Base-by-base conservation (phyloP, 2,329 filamentous ascomycete species). In the Venturia effusa region DNA sequence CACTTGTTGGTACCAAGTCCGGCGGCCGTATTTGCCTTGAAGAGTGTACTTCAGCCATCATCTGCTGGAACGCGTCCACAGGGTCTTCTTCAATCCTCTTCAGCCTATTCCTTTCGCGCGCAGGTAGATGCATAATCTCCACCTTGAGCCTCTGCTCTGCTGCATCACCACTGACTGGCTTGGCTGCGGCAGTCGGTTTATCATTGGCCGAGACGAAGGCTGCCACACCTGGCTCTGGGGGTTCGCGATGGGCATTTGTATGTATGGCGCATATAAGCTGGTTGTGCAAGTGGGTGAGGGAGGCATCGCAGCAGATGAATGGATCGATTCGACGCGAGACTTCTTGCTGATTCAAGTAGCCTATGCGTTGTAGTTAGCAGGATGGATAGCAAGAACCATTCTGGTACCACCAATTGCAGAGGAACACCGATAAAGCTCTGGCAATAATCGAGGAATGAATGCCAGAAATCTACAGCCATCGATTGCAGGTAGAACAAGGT, bases 111-210 rank as follows among this genome's bases (percentile, higher is more conserved):
- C 85, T 75, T 70, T 87, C 85, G 66, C 84, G 74, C 1, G 84
- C 78, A 59, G 81, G 82, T 55, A 87, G 71, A 64, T 82, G 79
- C 84, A 87, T 88, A 17, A 86, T 79, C 74, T 88, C 85, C 34
- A 79, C 79, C 74, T 86, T 87, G 61, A 87, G 73, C 67, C 84
- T 74, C 72, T 86, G 84, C 71, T 87, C 84, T 51, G 81, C 80
- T 63, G 82, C 82, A 76, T 87, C 84, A 59, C 83, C 83, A 24
- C 80, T 71, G 40, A 78, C 76, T 17, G 80, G 79, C 68, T 88
- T 84, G 4, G 90, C 88, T 19, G 93, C 88, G 61, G 85, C 81
- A 48, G 77, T 86, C 60, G 85, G 86, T 22, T 93, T 96, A 66
- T 94, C 93, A 67, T 83, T 85, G 40, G 84, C 83, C 45, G 82